Percentiles rank a stretch among this genome's conserved stretches.
phyloP scores from a whole-genome alignment of 2,329 filamentous ascomycete species.

The Microsporum ferrugineum region DNA sequence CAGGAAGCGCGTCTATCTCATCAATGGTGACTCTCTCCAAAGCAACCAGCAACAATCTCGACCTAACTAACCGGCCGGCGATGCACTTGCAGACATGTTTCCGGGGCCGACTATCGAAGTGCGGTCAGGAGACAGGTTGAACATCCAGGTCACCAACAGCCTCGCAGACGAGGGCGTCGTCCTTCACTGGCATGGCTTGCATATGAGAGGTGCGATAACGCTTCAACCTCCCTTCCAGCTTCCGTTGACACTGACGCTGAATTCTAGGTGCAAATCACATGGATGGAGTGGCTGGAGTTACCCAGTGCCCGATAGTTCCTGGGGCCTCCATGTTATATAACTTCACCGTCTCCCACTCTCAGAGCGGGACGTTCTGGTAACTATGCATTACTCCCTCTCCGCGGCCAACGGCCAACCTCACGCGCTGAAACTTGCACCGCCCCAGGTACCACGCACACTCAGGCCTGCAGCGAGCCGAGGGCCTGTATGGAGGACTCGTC shows the following conservation, averaged over 20 bases:
- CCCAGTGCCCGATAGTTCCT: conserved; percentile 56
- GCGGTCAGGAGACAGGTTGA: conserved; percentile 36
- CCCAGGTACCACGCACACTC: conserved; percentile 34
- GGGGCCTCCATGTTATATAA: conserved; percentile 40
- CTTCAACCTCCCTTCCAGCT: not conserved
- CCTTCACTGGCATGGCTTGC: conserved; percentile 40
- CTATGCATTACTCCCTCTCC: not conserved
- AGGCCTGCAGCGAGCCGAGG: conserved; percentile 34
- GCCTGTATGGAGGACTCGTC: conserved; percentile 38
- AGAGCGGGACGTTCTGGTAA: conserved; percentile 40
- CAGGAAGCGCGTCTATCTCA: conserved; percentile 38
- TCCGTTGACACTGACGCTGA: too few species aligned
- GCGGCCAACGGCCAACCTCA: too few species aligned
- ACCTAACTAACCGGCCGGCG: not conserved
- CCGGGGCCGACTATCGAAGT: conserved; percentile 42
- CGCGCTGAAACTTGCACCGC: too few species aligned
- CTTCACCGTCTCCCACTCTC: conserved; percentile 28
- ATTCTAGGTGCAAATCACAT: conserved; percentile 17
- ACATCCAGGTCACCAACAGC: conserved; percentile 35
- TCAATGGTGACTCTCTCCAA: conserved; percentile 34
- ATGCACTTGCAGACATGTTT: conserved; percentile 25
- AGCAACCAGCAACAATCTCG: not conserved
- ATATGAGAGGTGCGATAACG: conserved; percentile 26
- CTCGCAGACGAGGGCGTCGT: conserved; percentile 31
- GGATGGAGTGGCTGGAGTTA: conserved; percentile 44